Evolutionary conservation across 2,329 filamentous ascomycete genomes (phyloP), one percentile per base, ranked within the genome.

Genomic region (Xylaria arbuscula): DNA sequence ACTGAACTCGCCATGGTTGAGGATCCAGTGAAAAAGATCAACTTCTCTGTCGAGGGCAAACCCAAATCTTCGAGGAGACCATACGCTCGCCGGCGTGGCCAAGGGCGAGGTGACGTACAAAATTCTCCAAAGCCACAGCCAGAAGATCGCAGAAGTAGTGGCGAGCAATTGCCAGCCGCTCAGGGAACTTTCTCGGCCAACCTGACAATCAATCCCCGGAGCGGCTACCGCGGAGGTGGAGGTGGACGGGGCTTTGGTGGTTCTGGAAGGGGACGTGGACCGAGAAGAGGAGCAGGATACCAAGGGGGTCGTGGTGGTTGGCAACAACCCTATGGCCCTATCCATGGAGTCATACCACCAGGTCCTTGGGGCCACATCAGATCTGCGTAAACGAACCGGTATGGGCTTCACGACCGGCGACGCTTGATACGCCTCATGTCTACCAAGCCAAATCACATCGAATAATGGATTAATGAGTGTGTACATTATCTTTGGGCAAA

Each of bases 1-100:
- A 80, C 81, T 1, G 85, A 87, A 0, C 80, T 89, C 7, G 81
- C 88, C 51, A 92, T 91, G 87, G 90, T 90, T 0, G 90, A 91
- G 58, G 80, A 88, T 24, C 92, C 92, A 0, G 76, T 93, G 54
- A 87, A 89, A 73, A 84, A 81, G 69, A 92, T 93, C 48, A 83
- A 90, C 2, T 93, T 91, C 67, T 83, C 82, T 0, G 82, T 91
- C 24, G 88, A 85, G 10, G 80, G 81, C 4, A 86, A 85, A 70
- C 85, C 83, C 0, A 81, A 79, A 64, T 76, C 72, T 6, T 73
- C 77, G 0, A 79, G 79, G 32, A 68, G 79, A 4, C 77, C 79
- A 0, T 80, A 78, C 47, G 67, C 73, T 22, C 78, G 80, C 1
- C 73, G 76, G 13, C 75, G 77, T 22, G 77, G 77, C 2, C 75